Evolutionary conservation across 2,329 filamentous ascomycete species (phyloP).

Genomic region (Cercospora beticola): DNA sequence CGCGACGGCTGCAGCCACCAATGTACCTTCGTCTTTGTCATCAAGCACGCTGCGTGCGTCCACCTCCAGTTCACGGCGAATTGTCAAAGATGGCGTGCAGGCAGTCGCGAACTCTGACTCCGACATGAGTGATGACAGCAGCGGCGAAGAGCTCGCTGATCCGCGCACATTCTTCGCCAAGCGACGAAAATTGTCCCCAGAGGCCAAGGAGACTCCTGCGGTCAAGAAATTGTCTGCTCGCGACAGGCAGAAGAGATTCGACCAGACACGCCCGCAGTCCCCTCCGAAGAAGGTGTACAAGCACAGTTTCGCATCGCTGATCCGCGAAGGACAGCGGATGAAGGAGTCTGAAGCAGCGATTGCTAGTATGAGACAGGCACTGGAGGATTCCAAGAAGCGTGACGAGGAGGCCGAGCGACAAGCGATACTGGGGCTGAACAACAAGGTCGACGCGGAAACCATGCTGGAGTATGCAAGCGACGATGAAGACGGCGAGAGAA

Average conservation of each 20-base stretch:
- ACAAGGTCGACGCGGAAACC: constrained; percentile 19
- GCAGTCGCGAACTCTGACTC: constrained; percentile 50
- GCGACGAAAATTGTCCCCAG: constrained; percentile 31
- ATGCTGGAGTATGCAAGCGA: constrained; percentile 48
- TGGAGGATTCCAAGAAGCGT: constrained; percentile 21
- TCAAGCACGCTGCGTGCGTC: constrained; percentile 14
- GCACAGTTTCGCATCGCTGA: constrained; percentile 33
- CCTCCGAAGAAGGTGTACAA: constrained; percentile 30
- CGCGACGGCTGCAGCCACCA: not conserved
- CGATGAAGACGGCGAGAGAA: constrained; percentile 48
- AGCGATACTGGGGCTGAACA: constrained; percentile 10
- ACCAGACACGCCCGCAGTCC: constrained; percentile 17
- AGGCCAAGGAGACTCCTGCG: constrained; percentile 8
- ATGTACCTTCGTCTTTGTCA: constrained; percentile 20
- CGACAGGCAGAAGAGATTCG: constrained; percentile 11
- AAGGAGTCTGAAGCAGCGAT: constrained; percentile 29
- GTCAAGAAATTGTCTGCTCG: constrained; percentile 9
- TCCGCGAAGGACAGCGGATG: constrained; percentile 30
- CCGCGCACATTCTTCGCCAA: constrained; percentile 35
- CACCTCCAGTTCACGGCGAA: constrained; percentile 48
- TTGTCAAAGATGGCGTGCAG: constrained; percentile 53
- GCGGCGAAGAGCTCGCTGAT: constrained; percentile 36
- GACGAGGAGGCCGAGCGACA: constrained; percentile 17
- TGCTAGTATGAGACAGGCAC: constrained; percentile 28
- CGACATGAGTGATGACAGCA: constrained; percentile 31